Percentiles rank a stretch among this genome's conserved stretches.
These are phyloP conservation scores for Lentinula guzmanii DNA, from an alignment of 768 basidiomycete species.

Conservation along the genomic window DNA sequence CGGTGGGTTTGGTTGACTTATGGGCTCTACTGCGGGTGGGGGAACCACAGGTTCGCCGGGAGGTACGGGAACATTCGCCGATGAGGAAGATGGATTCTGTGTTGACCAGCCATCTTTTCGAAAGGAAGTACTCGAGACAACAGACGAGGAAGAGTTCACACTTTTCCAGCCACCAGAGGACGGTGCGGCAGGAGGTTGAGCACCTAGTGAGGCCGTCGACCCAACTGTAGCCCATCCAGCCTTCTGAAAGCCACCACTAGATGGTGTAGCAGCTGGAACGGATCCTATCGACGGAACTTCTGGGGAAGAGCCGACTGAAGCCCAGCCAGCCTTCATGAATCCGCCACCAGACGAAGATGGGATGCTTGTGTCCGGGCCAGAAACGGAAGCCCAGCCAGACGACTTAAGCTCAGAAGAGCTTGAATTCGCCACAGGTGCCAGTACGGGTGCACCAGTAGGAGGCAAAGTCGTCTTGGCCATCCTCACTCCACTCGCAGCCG, in stretches of 20 bases:
- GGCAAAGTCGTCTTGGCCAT: constrained; percentile 40
- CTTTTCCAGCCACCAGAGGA: constrained; percentile 8
- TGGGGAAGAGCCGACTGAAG: constrained; percentile 30
- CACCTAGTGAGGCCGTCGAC: constrained; percentile 15
- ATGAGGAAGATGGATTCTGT: constrained; percentile 32
- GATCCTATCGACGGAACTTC: constrained; percentile 28
- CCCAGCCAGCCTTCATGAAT: constrained; percentile 46
- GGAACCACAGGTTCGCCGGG: constrained; percentile 14
- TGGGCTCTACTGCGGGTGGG: constrained; percentile 8
- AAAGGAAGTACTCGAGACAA: constrained; percentile 27
- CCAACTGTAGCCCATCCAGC: constrained; percentile 47
- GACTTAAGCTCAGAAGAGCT: constrained; percentile 9
- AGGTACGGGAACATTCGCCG: neutral
- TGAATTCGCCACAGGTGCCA: constrained; percentile 10
- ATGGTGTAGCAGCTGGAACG: constrained; percentile 11
- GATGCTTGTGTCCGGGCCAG: constrained; percentile 13
- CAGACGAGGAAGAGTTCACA: constrained; percentile 11
- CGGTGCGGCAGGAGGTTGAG: constrained; percentile 1
- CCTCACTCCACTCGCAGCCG: constrained; percentile 75
- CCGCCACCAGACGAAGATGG: constrained; percentile 20
- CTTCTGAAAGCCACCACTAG: constrained; percentile 31
- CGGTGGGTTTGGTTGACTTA: neutral
- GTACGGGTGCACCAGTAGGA: constrained; percentile 15
- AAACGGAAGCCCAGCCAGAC: constrained; percentile 44
- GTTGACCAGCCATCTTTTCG: constrained; percentile 64